phyloP scores from a whole-genome alignment of 176 grass and related monocot species.

The Bothriochloa decipiens region DNA sequence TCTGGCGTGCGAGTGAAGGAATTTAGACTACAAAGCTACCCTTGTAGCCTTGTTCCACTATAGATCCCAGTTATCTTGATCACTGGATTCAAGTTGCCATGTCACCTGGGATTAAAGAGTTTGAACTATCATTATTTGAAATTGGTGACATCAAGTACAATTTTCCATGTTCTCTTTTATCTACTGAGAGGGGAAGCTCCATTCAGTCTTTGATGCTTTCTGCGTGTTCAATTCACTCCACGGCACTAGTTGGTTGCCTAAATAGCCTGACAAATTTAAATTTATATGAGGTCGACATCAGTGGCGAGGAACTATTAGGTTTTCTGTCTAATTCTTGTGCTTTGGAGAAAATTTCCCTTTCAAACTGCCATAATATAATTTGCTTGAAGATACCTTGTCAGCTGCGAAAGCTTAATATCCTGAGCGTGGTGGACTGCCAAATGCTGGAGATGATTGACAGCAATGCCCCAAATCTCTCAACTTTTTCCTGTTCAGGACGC shows the following conservation, averaged over 20 bases:
- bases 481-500: neutral
- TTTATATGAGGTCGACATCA: neutral
- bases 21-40: neutral
- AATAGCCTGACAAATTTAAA: neutral
- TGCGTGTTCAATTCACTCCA: neutral
- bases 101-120: conserved; percentile 2
- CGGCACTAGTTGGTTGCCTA: neutral
- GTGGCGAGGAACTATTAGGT: neutral
- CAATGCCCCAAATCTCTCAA: conserved; percentile 17
- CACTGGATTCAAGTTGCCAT: conserved; percentile 4
- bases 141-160: neutral
- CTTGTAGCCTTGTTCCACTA: conserved; percentile 20
- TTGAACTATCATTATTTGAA: neutral
- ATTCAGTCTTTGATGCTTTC: neutral
- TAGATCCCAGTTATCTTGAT: neutral
- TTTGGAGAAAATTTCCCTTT: neutral
- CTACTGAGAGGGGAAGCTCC: neutral
- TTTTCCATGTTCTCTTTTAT: neutral
- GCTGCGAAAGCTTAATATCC: neutral
- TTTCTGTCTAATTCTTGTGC: conserved; percentile 19
- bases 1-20: conserved; percentile 13
- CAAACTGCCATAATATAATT: neutral
- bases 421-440: neutral
- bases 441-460: conserved; percentile 22
- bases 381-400: conserved; percentile 8